Base-by-base conservation (phyloP, 208 protist genomes). In the Leishmania turanica region DNA sequence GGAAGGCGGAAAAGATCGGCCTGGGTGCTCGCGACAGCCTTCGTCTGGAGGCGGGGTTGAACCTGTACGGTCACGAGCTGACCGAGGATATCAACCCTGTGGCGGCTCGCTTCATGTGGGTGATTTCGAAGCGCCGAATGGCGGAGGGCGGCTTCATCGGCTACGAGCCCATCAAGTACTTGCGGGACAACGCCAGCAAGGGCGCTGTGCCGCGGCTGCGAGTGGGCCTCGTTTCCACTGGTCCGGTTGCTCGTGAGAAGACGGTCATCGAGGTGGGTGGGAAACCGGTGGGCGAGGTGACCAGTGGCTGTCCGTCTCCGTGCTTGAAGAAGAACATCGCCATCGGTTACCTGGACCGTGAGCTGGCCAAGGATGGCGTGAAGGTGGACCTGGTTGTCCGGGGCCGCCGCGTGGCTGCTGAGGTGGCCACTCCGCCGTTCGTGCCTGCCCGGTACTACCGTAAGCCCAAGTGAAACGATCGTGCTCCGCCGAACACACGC, bases 41-140 rank as follows among this genome's bases (percentile, higher is more conserved):
- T 9, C 86, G 99, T 54, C 90, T 99, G 0, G 99, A 99, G 93
- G 98, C 98, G 11, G 99, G 99, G 17, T 87, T 99, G 11, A 99
- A 98, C 89, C 94, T 99, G 1, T 99, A 99, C 87, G 99, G 99
- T 75, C 92, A 99, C 80, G 99, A 99, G 83, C 93, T 99, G 27
- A 91, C 93, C 75, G 97, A 98, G 69, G 89, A 85, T 1, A 99
- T 90, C 5, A 98, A 96, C 51, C 98, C 98, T 24, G 90, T 99
- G 15, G 97, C 99, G 82, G 98, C 98, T 6, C 89, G 84, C 53
- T 92, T 99, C 45, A 93, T 87, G 77, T 99, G 99, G 99, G 87
- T 96, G 40, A 99, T 99, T 69, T 88, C 90, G 56, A 99, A 99
- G 91, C 91, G 97, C 34, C 89, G 98, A 69, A 93, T 96, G 81